Evolutionary conservation across 2,329 filamentous ascomycete species (phyloP).

Genomic region (Trichoderma citrinoviride): DNA sequence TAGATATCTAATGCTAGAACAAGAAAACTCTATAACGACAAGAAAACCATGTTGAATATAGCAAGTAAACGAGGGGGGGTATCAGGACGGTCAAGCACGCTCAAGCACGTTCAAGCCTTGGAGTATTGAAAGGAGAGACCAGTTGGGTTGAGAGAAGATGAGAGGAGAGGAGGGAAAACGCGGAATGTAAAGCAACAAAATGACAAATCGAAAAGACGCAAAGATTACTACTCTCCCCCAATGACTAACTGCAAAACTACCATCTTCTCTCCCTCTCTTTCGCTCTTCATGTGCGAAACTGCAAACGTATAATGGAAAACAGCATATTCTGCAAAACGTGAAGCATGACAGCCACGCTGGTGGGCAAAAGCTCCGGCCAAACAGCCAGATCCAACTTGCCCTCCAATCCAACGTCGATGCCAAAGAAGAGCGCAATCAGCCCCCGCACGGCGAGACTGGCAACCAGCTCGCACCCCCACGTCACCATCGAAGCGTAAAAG

Average conservation of each 20-base stretch:
- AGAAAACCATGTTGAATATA: background rate
- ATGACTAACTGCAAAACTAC: too few species aligned
- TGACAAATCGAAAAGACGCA: background rate
- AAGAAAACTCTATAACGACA: background rate
- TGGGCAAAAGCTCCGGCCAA: constrained; percentile 66
- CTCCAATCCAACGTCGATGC: constrained; percentile 62
- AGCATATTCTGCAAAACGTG: constrained; percentile 72
- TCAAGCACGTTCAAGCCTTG: background rate
- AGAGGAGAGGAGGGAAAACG: background rate
- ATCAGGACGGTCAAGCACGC: background rate
- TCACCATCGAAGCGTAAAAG: constrained; percentile 61
- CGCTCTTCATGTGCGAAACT: constrained; percentile 43
- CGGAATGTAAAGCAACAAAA: background rate
- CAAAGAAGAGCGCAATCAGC: constrained; percentile 57
- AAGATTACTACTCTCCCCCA: background rate
- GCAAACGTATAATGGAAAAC: constrained; percentile 65
- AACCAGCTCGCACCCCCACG: constrained; percentile 64
- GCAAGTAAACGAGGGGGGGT: background rate
- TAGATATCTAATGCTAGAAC: background rate
- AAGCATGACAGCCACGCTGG: constrained; percentile 62
- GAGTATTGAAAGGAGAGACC: background rate
- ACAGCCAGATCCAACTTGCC: constrained; percentile 62
- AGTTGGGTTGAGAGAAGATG: background rate
- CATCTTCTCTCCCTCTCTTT: background rate
- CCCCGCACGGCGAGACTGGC: constrained; percentile 59